These are phyloP conservation scores for Neurospora sp. DNA, from an alignment of 495 filamentous ascomycete species.

Conservation along the genomic window DNA sequence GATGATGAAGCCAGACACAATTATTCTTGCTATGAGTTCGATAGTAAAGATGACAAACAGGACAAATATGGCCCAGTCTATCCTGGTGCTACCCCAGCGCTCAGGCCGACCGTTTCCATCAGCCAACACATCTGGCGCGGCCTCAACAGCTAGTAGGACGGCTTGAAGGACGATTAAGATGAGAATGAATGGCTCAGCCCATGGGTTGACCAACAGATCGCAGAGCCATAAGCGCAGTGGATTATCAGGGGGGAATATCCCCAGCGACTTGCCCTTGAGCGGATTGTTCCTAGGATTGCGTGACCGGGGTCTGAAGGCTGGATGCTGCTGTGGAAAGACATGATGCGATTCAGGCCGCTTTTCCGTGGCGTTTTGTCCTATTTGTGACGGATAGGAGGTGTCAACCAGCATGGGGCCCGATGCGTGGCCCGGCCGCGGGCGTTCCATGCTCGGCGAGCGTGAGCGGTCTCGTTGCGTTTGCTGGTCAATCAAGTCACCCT, in stretches of 20 bases:
- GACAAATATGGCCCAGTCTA: slow-evolving; percentile 70
- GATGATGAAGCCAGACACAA: slow-evolving; percentile 86
- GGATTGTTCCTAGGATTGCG: slow-evolving; percentile 59
- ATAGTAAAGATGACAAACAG: slow-evolving; percentile 89
- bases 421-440: slow-evolving; percentile 21
- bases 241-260: slow-evolving; percentile 72
- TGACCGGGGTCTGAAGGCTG: slow-evolving; percentile 19
- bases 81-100: slow-evolving; percentile 55
- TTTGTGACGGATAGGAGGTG: slow-evolving; percentile 37
- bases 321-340: slow-evolving; percentile 13
- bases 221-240: slow-evolving; percentile 64
- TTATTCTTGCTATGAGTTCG: slow-evolving; percentile 68
- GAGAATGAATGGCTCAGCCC: slow-evolving; percentile 79
- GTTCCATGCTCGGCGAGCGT: slow-evolving; percentile 36
- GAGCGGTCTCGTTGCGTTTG: slow-evolving; percentile 58
- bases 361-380: slow-evolving; percentile 34
- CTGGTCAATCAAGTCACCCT: slow-evolving; percentile 66
- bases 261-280: slow-evolving; percentile 75
- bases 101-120: slow-evolving; percentile 35
- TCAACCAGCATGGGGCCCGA: slow-evolving; percentile 44
- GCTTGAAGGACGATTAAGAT: slow-evolving; percentile 83
- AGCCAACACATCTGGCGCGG: slow-evolving; percentile 55
- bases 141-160: slow-evolving; percentile 73
- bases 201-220: slow-evolving; percentile 78
- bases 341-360: slow-evolving; percentile 34